Conservation (phyloP, 495 filamentous ascomycete genomes). For the Lophium mytilinum region DNA sequence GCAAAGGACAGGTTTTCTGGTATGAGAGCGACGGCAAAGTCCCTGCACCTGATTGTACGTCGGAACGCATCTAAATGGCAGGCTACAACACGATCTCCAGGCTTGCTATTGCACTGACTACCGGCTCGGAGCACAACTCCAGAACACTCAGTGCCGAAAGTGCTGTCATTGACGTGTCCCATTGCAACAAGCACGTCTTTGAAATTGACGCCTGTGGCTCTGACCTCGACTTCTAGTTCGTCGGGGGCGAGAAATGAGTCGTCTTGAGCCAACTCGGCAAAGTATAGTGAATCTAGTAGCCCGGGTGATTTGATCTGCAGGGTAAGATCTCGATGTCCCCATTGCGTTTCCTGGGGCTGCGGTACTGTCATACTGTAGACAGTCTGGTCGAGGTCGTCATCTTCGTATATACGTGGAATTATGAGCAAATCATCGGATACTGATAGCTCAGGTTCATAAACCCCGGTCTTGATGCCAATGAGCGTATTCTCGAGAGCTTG, state of each 20-base stretch:
- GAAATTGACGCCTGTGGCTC: constrained; percentile 11
- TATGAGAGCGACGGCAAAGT: not conserved
- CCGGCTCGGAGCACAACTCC: constrained; percentile 5
- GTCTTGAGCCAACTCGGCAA: not conserved
- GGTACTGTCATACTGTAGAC: no score
- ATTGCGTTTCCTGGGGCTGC: no score
- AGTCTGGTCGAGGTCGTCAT: no score
- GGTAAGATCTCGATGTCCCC: not conserved
- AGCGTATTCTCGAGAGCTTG: no score
- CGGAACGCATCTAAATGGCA: constrained; percentile 1
- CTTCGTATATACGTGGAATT: no score
- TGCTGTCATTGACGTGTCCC: not conserved
- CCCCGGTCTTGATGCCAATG: no score
- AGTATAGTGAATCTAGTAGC: no score
- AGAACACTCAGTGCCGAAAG: constrained; percentile 1
- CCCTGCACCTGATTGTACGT: not conserved
- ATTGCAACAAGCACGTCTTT: constrained; percentile 8
- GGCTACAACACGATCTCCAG: constrained; percentile 27
- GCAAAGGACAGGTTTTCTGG: not conserved
- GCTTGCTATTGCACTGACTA: constrained; percentile 30
- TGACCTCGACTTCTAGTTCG: constrained; percentile 1
- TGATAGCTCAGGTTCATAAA: not conserved
- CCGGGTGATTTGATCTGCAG: not conserved
- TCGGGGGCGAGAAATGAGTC: not conserved
- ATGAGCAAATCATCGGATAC: not conserved